These are phyloP conservation scores for Buxus sempervirens DNA, from an alignment of 164 flowering plant genomes.

Conservation along the genomic window DNA sequence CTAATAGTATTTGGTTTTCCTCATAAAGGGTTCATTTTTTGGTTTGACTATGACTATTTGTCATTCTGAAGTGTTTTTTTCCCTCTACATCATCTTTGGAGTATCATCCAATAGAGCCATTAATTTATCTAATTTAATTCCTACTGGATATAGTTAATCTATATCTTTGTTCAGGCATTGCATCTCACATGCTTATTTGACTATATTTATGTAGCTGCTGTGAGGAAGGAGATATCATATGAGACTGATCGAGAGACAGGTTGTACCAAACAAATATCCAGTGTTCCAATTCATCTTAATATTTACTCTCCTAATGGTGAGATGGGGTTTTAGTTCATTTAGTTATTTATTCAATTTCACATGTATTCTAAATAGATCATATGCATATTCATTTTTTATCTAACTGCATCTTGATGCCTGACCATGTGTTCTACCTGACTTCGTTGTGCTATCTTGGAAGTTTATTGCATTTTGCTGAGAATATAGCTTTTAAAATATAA, in stretches of 20 bases:
- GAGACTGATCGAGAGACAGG: too few species aligned
- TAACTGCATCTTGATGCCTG: not conserved
- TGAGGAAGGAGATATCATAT: too few species aligned
- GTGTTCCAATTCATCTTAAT: slow-evolving; percentile 91
- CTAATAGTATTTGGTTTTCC: not conserved
- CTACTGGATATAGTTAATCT: not conserved
- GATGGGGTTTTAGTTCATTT: slow-evolving; percentile 8
- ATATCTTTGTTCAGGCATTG: not conserved
- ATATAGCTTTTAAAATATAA: too few species aligned
- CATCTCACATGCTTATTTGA: not conserved
- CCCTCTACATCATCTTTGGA: too few species aligned
- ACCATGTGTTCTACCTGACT: not conserved
- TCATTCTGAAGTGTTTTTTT: too few species aligned
- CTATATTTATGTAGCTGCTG: too few species aligned
- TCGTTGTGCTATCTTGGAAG: too few species aligned
- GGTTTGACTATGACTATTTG: too few species aligned
- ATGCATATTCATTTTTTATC: too few species aligned
- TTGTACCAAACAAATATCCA: slow-evolving; percentile 65
- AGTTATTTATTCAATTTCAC: not conserved
- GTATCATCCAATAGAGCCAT: too few species aligned
- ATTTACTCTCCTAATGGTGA: slow-evolving; percentile 94
- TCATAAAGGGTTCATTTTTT: too few species aligned
- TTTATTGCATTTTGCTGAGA: too few species aligned
- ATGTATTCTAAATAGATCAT: not conserved
- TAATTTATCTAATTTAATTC: not conserved